Conservation (phyloP, 208 protist species). For the Acanthamoeba culbertsoni region DNA sequence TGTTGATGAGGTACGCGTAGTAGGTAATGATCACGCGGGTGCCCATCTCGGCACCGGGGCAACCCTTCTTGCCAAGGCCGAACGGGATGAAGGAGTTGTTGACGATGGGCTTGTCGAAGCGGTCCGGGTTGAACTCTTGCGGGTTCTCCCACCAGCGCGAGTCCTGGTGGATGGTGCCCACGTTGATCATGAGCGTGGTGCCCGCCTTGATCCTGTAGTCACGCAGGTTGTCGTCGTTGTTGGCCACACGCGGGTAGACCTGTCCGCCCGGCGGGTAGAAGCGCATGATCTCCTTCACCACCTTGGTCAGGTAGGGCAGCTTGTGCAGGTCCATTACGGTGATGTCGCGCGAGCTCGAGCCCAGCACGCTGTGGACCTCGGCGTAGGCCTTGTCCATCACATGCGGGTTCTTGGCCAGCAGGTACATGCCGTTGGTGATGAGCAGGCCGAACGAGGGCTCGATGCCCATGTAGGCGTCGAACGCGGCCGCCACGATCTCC, state of each 20-base stretch:
- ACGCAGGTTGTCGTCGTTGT: not conserved
- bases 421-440: not conserved
- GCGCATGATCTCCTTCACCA: not conserved
- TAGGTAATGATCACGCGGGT: not conserved
- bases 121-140: not conserved
- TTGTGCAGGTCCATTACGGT: not conserved
- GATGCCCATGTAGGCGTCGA: not conserved
- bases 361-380: not conserved
- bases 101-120: not conserved
- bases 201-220: not conserved
- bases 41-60: not conserved
- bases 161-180: not conserved
- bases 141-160: not conserved
- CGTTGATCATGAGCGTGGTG: not conserved
- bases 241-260: not conserved
- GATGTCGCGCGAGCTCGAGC: not conserved
- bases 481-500: not conserved
- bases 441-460: not conserved
- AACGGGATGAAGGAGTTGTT: not conserved
- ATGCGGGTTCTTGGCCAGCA: not conserved
- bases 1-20: not conserved
- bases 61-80: not conserved
- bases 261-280: not conserved
- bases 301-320: not conserved
- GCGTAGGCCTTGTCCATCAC: not conserved